A percentile compares a stretch with the other conserved stretches of the same genome.
phyloP scores from a whole-genome alignment of 805 yeast species.

The Candida coquimbonensis region DNA sequence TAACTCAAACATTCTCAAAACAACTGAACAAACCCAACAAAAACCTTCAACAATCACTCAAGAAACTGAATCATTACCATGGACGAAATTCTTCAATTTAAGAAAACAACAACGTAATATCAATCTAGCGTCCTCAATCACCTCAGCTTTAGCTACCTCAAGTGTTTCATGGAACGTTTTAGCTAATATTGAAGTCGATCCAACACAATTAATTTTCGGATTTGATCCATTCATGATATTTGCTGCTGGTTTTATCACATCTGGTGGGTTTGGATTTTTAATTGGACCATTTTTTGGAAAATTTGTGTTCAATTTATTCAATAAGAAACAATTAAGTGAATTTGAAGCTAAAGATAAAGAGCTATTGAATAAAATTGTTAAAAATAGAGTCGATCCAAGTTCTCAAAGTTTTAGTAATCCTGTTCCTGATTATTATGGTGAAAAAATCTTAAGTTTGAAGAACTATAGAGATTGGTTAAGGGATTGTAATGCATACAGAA shows the following conservation, averaged over 20 bases:
- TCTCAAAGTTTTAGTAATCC: constrained; percentile 88
- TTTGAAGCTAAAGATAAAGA: constrained; percentile 60
- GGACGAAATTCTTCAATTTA: constrained; percentile 76
- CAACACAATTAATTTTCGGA: constrained; percentile 80
- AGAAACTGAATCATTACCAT: constrained; percentile 38
- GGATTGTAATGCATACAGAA: constrained; percentile 85
- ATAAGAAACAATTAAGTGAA: constrained; percentile 37
- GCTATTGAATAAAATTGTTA: constrained; percentile 66
- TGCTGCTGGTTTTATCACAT: constrained; percentile 63
- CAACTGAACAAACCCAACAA: neutral
- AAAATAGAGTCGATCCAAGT: constrained; percentile 86
- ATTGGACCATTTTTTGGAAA: constrained; percentile 81
- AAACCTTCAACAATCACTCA: too few relatives aligned
- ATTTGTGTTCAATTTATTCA: constrained; percentile 51
- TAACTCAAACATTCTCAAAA: neutral
- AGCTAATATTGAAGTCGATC: constrained; percentile 79
- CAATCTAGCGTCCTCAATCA: constrained; percentile 58
- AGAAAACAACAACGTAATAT: constrained; percentile 70
- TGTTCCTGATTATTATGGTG: constrained; percentile 98
- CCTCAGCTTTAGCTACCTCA: constrained; percentile 63
- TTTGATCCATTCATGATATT: constrained; percentile 82
- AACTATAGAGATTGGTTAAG: constrained; percentile 94
- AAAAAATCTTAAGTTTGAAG: constrained; percentile 78
- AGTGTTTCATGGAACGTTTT: constrained; percentile 65
- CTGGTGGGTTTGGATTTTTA: constrained; percentile 72